phyloP scores from a whole-genome alignment of 345 rosid genomes.

The Dipteronia sinensis region DNA sequence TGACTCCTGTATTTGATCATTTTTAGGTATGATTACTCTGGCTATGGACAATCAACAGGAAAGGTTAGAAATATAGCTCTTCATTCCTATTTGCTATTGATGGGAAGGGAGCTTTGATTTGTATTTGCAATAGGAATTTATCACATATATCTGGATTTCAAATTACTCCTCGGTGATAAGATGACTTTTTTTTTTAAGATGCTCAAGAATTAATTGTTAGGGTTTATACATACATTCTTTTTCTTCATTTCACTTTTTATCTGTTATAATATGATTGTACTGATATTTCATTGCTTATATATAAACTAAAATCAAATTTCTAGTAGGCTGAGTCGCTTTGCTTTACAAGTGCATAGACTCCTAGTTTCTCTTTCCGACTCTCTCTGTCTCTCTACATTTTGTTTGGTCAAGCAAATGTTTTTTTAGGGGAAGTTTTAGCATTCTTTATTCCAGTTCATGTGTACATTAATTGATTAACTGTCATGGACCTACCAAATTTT shows the following conservation, averaged over 20 bases:
- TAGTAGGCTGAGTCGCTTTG: background rate
- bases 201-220: background rate
- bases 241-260: background rate
- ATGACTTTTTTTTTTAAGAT: background rate
- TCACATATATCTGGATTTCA: background rate
- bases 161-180: background rate
- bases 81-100: slow-evolving; percentile 22
- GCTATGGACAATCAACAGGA: slow-evolving; percentile 94
- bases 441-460: background rate
- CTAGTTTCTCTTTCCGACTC: background rate
- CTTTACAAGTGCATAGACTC: background rate
- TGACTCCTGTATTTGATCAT: slow-evolving; percentile 22
- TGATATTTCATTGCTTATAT: background rate
- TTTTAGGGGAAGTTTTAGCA: background rate
- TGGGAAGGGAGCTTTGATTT: background rate
- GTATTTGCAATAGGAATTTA: background rate
- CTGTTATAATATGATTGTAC: background rate
- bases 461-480: background rate
- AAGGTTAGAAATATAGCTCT: slow-evolving; percentile 53
- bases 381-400: background rate
- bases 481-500: slow-evolving; percentile 8
- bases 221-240: background rate
- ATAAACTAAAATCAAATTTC: too few species aligned
- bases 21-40: slow-evolving; percentile 91
- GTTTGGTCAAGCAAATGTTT: background rate